phyloP scores from a whole-genome alignment of 352 stramenopile species.

The Phytophthora rubi region DNA sequence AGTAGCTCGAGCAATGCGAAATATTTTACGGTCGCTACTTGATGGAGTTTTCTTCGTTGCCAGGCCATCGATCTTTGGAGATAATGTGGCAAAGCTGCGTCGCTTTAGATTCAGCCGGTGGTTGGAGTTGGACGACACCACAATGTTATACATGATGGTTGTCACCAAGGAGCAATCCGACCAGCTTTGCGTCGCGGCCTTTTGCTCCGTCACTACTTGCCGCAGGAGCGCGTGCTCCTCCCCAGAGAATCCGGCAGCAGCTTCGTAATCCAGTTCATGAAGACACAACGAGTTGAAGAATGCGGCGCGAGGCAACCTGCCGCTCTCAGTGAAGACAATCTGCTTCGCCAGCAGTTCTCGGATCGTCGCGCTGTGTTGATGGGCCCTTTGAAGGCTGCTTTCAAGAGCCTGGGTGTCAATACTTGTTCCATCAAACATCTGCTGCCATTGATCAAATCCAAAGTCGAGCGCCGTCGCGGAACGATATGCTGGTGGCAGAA shows the following conservation, averaged over 20 bases:
- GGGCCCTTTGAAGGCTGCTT: neutral
- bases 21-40: neutral
- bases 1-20: neutral
- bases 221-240: conserved; percentile 1
- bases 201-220: conserved; percentile 2
- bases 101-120: neutral
- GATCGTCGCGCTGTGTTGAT: neutral
- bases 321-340: neutral
- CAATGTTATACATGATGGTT: conserved; percentile 11
- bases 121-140: conserved; percentile 2
- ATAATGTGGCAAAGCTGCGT: neutral
- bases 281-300: conserved; percentile 9
- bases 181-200: neutral
- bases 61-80: neutral
- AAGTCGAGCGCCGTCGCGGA: conserved; percentile 1
- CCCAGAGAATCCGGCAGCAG: neutral
- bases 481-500: neutral
- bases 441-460: conserved; percentile 2
- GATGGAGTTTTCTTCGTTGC: neutral
- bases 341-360: neutral
- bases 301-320: neutral
- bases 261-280: conserved; percentile 2
- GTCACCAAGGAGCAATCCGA: conserved; percentile 1
- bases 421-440: neutral
- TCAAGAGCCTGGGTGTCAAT: neutral